Percentiles rank a stretch among this genome's conserved stretches.
These are phyloP conservation scores for Yamadazyma triangularis DNA, from an alignment of 1,139 yeast species.

Conservation along the genomic window DNA sequence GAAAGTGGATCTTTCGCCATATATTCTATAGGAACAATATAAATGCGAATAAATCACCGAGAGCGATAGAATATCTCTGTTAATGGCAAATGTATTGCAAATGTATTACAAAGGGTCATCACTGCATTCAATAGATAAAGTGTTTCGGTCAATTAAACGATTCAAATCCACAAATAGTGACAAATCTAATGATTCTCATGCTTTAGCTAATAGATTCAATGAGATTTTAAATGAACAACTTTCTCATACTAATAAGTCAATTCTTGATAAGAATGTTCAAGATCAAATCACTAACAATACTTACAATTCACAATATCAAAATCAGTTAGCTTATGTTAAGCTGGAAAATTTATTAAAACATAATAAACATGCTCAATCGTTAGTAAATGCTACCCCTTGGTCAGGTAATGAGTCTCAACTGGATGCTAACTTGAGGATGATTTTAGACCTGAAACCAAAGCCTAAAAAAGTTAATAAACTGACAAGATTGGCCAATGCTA, in stretches of 20 bases:
- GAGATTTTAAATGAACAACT: conserved; percentile 28
- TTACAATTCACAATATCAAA: conserved; percentile 15
- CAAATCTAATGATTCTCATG: too few relatives aligned
- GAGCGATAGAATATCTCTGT: too few relatives aligned
- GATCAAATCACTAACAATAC: conserved; percentile 7
- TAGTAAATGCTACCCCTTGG: conserved; percentile 56
- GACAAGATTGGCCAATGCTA: conserved; percentile 39
- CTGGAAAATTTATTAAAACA: conserved; percentile 24
- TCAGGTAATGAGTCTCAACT: conserved; percentile 51
- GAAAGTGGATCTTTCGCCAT: too few relatives aligned
- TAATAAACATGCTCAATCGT: conserved; percentile 47
- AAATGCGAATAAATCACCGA: too few relatives aligned
- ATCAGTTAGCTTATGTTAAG: conserved; percentile 20
- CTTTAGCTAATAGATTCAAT: conserved; percentile 20
- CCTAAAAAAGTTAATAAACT: conserved; percentile 26
- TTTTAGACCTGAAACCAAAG: conserved; percentile 53
- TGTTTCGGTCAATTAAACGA: too few relatives aligned
- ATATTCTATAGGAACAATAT: too few relatives aligned
- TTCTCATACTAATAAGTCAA: conserved; percentile 7
- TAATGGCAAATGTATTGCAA: too few relatives aligned
- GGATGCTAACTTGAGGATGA: conserved; percentile 59
- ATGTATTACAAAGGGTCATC: too few relatives aligned
- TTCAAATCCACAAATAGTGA: too few relatives aligned
- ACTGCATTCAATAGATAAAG: too few relatives aligned
- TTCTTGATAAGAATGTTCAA: not conserved